phyloP scores from a whole-genome alignment of 495 filamentous ascomycete species.

The Ascodesmis nigricans region DNA sequence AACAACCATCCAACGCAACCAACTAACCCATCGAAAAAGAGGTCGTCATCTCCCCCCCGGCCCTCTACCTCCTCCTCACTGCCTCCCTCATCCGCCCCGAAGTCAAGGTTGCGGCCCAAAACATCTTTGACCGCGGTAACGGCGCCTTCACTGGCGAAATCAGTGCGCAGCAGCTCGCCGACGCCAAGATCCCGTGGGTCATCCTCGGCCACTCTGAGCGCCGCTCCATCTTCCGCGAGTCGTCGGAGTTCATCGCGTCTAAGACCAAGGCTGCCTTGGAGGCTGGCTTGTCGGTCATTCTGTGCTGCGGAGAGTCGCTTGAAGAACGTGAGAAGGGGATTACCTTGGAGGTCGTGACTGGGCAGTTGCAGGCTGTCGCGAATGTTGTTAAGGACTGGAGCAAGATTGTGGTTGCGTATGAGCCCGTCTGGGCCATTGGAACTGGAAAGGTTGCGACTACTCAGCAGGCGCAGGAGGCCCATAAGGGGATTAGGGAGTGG shows the following conservation, averaged over 20 bases:
- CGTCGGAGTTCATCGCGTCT: conserved; percentile 62
- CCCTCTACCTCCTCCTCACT: conserved; percentile 73
- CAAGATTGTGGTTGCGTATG: conserved; percentile 91
- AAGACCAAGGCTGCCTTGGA: conserved; percentile 85
- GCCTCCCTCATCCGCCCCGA: conserved; percentile 42
- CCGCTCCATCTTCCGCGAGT: conserved; percentile 65
- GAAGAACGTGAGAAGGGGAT: conserved; percentile 72
- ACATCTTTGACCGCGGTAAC: conserved; percentile 89
- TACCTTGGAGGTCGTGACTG: conserved; percentile 78
- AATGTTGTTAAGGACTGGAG: conserved; percentile 61
- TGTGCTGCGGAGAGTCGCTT: conserved; percentile 88
- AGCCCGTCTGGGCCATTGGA: conserved; percentile 98
- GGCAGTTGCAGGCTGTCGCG: conserved; percentile 46
- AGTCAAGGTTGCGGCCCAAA: conserved; percentile 63
- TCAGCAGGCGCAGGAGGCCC: conserved; percentile 85
- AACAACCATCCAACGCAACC: not conserved
- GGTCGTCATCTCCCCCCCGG: conserved; percentile 79
- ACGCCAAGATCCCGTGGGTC: conserved; percentile 67
- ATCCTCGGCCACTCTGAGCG: conserved; percentile 88
- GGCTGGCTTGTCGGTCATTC: conserved; percentile 69
- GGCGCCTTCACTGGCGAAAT: conserved; percentile 97
- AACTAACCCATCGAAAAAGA: conserved; percentile 31
- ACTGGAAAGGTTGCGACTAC: conserved; percentile 93
- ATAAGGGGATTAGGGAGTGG: conserved; percentile 76
- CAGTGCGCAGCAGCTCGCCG: conserved; percentile 69